Conservation (phyloP, 2,329 filamentous ascomycete genomes). For the Pezicula radicicola region DNA sequence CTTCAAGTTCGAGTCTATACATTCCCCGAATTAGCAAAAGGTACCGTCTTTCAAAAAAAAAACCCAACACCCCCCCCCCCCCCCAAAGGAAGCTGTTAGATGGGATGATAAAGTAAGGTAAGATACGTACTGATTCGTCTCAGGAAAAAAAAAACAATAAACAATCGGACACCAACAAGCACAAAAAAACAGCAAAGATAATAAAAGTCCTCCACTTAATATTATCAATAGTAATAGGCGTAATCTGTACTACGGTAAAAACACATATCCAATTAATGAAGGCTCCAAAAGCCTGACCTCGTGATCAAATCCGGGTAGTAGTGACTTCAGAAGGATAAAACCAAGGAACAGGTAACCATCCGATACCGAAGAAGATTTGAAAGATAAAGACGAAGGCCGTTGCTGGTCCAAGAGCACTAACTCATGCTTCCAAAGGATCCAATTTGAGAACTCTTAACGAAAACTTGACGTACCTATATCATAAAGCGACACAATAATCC, state of each 20-base stretch:
- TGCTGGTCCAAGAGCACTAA: slow-evolving; percentile 4
- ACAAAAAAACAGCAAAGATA: slow-evolving; percentile 41
- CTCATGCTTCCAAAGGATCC: no score
- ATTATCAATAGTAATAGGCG: slow-evolving; percentile 45
- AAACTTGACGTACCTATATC: slow-evolving; percentile 22
- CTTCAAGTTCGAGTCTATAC: slow-evolving; percentile 35
- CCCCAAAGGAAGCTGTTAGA: no score
- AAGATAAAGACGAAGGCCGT: slow-evolving; percentile 23
- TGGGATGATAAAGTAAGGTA: no score
- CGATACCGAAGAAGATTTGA: slow-evolving; percentile 27
- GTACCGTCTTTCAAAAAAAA: no score
- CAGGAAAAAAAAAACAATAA: slow-evolving; percentile 44
- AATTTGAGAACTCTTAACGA: no score
- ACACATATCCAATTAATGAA: slow-evolving; percentile 69
- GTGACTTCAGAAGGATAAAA: slow-evolving; percentile 48
- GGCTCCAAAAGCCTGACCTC: slow-evolving; percentile 46
- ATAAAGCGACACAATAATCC: slow-evolving; percentile 31
- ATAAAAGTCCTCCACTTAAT: slow-evolving; percentile 43
- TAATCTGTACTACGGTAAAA: slow-evolving; percentile 57
- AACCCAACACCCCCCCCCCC: no score
- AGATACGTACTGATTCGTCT: slow-evolving; percentile 33
- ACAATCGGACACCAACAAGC: slow-evolving; percentile 36
- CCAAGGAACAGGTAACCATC: slow-evolving; percentile 48
- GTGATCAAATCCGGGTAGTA: slow-evolving; percentile 36
- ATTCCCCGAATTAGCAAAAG: no score